These are phyloP conservation scores for Populus hybrid DNA, from an alignment of 441 rosid species.

Conservation along the genomic window DNA sequence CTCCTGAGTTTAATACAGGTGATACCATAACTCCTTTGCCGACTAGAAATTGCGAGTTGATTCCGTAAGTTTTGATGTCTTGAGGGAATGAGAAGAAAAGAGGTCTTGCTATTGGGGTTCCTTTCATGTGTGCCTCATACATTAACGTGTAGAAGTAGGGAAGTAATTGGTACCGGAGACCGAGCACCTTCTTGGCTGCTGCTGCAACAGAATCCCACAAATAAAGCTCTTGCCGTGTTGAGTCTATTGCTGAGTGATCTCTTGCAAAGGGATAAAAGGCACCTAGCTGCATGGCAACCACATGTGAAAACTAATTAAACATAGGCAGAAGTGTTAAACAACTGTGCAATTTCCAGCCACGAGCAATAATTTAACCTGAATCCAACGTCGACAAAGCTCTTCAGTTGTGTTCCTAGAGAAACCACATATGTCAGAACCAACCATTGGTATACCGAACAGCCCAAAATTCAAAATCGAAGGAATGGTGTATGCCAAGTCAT, in stretches of 20 bases:
- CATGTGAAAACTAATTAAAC: neutral
- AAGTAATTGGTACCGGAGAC: conserved; percentile 60
- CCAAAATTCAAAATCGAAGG: conserved; percentile 48
- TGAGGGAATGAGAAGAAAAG: conserved; percentile 69
- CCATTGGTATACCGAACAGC: conserved; percentile 77
- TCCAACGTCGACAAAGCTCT: conserved; percentile 73
- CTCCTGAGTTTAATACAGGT: conserved; percentile 39
- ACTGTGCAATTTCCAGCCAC: no score
- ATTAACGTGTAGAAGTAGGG: conserved; percentile 45
- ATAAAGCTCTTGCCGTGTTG: conserved; percentile 56
- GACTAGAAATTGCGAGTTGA: conserved; percentile 48
- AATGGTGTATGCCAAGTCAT: conserved; percentile 42
- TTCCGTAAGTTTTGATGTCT: conserved; percentile 47
- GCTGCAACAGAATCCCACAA: conserved; percentile 49
- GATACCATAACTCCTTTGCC: conserved; percentile 59
- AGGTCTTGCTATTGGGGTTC: conserved; percentile 66
- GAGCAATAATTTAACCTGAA: conserved; percentile 41
- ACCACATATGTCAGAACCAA: conserved; percentile 85
- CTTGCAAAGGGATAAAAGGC: conserved; percentile 83
- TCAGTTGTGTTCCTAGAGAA: conserved; percentile 52
- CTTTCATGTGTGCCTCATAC: conserved; percentile 34
- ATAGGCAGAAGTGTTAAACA: neutral
- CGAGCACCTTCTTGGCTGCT: conserved; percentile 42
- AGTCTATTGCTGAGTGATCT: conserved; percentile 40
- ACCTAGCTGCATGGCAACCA: conserved; percentile 45